phyloP scores from a whole-genome alignment of 192 early-diverging fungal species.

The Coemansia asiatica region DNA sequence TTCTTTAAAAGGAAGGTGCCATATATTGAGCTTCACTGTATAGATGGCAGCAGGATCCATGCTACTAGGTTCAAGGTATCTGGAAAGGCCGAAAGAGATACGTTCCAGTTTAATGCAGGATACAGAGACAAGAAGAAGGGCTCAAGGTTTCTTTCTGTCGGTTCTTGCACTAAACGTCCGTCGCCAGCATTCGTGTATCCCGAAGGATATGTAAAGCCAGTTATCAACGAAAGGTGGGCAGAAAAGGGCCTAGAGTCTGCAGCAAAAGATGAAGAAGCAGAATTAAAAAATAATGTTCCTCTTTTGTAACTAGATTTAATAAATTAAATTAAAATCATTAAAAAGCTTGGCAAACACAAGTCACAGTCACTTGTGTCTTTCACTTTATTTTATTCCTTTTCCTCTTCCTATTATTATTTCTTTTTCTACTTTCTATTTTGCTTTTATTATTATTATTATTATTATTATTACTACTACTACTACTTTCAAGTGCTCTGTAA shows the following conservation, averaged over 20 bases:
- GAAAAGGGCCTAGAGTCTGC: background rate
- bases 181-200: constrained; percentile 34
- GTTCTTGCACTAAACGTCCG: constrained; percentile 8
- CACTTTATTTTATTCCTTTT: too few relatives aligned
- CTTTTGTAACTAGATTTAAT: too few relatives aligned
- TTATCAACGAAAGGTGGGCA: background rate
- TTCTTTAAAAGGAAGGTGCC: constrained; percentile 18
- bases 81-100: constrained; percentile 25
- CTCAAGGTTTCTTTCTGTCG: constrained; percentile 12
- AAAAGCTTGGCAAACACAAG: too few relatives aligned
- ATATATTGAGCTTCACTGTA: constrained; percentile 35
- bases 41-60: constrained; percentile 37
- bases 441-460: background rate
- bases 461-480: background rate
- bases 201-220: constrained; percentile 10
- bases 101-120: constrained; percentile 32
- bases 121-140: constrained; percentile 29
- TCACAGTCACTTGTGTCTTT: too few relatives aligned
- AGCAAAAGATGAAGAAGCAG: background rate
- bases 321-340: too few relatives aligned
- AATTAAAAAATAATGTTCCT: background rate
- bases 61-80: constrained; percentile 27
- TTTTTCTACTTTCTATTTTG: background rate
- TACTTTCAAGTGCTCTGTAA: background rate
- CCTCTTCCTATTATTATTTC: too few relatives aligned